Percentiles rank a stretch among this genome's conserved stretches.
Conservation (phyloP, 2,329 filamentous ascomycete species). For the Aspergillus pseudoglaucus region DNA sequence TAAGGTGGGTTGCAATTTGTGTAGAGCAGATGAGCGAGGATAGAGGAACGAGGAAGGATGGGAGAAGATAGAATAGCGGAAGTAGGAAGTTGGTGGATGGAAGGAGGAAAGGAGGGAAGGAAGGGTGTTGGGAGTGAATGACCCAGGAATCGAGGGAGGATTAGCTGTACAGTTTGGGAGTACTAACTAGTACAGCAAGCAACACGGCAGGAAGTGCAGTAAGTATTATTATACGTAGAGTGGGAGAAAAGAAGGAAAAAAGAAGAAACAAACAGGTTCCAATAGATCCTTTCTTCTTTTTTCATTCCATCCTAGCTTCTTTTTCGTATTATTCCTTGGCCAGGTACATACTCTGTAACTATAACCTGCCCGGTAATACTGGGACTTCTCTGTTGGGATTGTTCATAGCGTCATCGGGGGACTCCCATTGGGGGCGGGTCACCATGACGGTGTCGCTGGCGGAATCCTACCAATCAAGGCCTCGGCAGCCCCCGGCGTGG, state of each 20-base stretch:
- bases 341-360: not conserved
- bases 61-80: not conserved
- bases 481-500: conserved; percentile 16
- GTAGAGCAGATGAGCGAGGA: not conserved
- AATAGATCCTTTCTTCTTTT: no score
- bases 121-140: not conserved
- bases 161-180: no score
- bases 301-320: no score
- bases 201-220: no score
- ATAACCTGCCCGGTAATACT: no score
- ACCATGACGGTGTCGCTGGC: conserved; percentile 16
- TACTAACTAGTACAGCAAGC: no score
- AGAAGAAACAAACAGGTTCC: no score
- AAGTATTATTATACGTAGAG: no score
- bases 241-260: no score
- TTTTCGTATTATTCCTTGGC: no score
- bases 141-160: no score
- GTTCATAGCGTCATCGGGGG: not conserved
- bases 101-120: conserved; percentile 1
- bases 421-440: conserved; percentile 12
- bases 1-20: not conserved
- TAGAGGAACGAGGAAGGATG: not conserved
- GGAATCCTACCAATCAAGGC: conserved; percentile 24
- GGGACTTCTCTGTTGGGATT: not conserved
- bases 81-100: conserved; percentile 1